Percentiles rank a stretch among this genome's conserved stretches.
Evolutionary conservation across 805 yeast species (phyloP).

Genomic region (Starmerella sp.): DNA sequence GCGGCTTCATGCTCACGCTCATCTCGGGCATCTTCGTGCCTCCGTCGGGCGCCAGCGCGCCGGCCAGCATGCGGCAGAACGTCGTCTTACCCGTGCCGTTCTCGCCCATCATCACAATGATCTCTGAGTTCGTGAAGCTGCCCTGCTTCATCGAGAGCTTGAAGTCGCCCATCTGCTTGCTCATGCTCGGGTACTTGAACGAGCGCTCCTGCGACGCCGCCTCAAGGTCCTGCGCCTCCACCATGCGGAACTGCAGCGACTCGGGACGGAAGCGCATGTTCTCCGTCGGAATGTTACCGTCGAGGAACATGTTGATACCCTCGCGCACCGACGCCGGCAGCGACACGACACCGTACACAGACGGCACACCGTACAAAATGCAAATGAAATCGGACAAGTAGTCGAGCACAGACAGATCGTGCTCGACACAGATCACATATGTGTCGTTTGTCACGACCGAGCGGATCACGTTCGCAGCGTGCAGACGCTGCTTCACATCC

Average conservation of each 20-base stretch:
- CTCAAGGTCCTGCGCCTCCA: constrained; percentile 75
- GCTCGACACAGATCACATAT: constrained; percentile 95
- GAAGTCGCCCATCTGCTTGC: constrained; percentile 94
- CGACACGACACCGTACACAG: constrained; percentile 97
- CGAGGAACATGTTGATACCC: constrained; percentile 96
- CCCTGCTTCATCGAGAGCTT: constrained; percentile 71
- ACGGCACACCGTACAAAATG: constrained; percentile 94
- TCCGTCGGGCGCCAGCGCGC: constrained; percentile 78
- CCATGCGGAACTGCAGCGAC: constrained; percentile 82
- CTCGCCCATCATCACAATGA: constrained; percentile 98
- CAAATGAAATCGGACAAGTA: constrained; percentile 94
- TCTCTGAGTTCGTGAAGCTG: constrained; percentile 91
- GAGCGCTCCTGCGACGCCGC: constrained; percentile 68
- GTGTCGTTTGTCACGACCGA: constrained; percentile 59
- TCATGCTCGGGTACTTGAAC: constrained; percentile 68
- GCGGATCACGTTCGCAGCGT: constrained; percentile 92
- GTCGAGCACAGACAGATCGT: constrained; percentile 94
- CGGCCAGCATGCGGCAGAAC: constrained; percentile 89
- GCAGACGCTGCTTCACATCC: constrained; percentile 97
- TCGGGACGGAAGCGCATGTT: constrained; percentile 95
- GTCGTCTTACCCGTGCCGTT: constrained; percentile 99
- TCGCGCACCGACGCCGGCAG: constrained; percentile 95
- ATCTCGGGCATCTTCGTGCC: constrained; percentile 71
- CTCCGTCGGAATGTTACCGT: constrained; percentile 95
- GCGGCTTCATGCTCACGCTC: constrained; percentile 96